phyloP scores from a whole-genome alignment of 2,329 filamentous ascomycete species.

The Oidium heveae region DNA sequence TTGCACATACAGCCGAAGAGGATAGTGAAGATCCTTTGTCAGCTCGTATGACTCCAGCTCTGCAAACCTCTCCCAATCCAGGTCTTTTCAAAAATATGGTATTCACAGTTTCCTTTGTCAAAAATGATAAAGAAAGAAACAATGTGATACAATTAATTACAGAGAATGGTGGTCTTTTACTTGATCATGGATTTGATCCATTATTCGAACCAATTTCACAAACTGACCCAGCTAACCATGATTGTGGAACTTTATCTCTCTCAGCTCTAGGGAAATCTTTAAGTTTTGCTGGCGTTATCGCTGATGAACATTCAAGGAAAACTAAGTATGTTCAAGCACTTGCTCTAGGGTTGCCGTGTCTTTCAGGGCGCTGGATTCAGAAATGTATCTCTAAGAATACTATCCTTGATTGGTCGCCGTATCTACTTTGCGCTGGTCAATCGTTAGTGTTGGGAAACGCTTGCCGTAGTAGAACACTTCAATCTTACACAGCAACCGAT shows the following conservation, averaged over 20 bases:
- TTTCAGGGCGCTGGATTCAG: constrained; percentile 59
- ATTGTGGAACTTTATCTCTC: constrained; percentile 23
- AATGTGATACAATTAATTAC: constrained; percentile 38
- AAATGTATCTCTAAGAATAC: constrained; percentile 36
- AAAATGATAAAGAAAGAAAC: constrained; percentile 26
- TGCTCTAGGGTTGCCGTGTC: constrained; percentile 65
- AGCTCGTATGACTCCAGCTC: constrained; percentile 1
- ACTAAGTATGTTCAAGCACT: constrained; percentile 89
- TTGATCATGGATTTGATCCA: constrained; percentile 56
- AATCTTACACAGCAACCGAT: constrained; percentile 29
- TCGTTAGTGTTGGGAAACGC: constrained; percentile 54
- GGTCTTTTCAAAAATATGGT: constrained; percentile 53
- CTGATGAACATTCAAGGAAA: constrained; percentile 64
- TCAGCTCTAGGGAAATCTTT: constrained; percentile 24
- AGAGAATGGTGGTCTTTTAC: constrained; percentile 44
- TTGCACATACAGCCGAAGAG: constrained; percentile 1
- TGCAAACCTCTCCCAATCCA: background rate
- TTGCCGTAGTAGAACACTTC: constrained; percentile 46
- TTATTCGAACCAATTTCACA: constrained; percentile 29
- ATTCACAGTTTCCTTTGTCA: constrained; percentile 56
- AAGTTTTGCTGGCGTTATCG: constrained; percentile 66
- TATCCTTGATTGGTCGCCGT: constrained; percentile 52
- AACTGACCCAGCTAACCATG: background rate
- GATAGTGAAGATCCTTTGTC: constrained; percentile 9
- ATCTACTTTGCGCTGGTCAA: constrained; percentile 65